phyloP scores from a whole-genome alignment of 139 green algal species.

The Chlorella ohadii region DNA sequence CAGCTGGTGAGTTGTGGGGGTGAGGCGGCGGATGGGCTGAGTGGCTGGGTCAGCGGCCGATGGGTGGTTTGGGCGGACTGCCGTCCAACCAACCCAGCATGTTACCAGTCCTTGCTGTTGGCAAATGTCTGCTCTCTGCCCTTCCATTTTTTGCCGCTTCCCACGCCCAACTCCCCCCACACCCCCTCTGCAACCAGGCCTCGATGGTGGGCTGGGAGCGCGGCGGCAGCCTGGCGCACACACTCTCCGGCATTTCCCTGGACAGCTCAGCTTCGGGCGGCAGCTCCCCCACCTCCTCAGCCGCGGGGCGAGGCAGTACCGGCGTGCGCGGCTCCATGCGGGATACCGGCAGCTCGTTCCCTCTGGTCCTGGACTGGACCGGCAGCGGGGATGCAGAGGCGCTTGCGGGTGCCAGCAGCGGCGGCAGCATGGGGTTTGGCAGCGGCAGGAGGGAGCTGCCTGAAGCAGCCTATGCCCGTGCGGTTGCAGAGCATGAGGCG shows the following conservation, averaged over 20 bases:
- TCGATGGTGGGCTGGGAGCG: conserved; percentile 1
- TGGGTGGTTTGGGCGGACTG: too few species aligned
- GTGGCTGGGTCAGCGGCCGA: too few species aligned
- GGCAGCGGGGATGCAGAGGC: neutral
- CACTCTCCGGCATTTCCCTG: neutral
- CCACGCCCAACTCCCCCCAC: too few species aligned
- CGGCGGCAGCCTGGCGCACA: neutral
- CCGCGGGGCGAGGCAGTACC: neutral
- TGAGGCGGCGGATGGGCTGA: neutral
- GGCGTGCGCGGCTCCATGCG: neutral
- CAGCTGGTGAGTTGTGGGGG: neutral
- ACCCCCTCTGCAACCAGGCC: too few species aligned
- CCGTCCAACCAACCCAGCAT: too few species aligned
- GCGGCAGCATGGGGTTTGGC: neutral
- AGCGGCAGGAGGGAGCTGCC: neutral
- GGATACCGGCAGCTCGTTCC: neutral
- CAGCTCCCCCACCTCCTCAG: neutral
- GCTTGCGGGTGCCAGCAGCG: neutral
- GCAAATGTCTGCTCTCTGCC: too few species aligned
- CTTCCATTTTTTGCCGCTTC: too few species aligned
- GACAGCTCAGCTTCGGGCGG: neutral
- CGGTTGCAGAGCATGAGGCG: neutral
- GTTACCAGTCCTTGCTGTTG: too few species aligned
- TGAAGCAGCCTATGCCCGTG: neutral
- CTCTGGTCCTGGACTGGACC: conserved; percentile 1